Evolutionary conservation across 1,139 yeast species (phyloP), one percentile per base, ranked within the genome.

Genomic region (Kazachstania sp.): DNA sequence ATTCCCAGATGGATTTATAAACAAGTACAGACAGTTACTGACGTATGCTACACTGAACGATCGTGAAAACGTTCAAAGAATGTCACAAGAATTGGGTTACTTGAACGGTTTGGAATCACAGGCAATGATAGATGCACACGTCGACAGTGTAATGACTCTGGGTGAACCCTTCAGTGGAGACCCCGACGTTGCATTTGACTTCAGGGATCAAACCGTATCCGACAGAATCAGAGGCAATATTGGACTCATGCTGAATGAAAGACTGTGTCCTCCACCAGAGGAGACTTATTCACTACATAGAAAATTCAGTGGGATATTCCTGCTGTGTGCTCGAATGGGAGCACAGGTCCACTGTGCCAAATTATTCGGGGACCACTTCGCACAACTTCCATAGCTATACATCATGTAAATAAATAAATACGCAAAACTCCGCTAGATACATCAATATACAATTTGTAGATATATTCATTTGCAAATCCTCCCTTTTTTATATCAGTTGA

Each of bases 231-330:
- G 95, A 56, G 82, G 77, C 1, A 87, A 88, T 58, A 86, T 92
- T 56, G 81, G 88, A 3, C 71, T 88, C 45, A 90, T 92, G 98
- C 74, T 92, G 55, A 78, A 83, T 53, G 96, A 94, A 66, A 78
- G 99, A 56, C 72, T 92, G 52, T 79, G 96, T 4, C 97, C 98
- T 4, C 99, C 98, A 4, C 99, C 99, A 3, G 97, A 92, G 64
- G 98, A 92, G 65, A 92, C 98, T 0, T 92, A 92, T 65, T 86
- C 95, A 8, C 72, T 94, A 58, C 98, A 92, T 66, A 76, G 99
- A 60, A 92, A 94, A 61, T 79, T 92, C 62, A 85, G 95, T 63
- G 98, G 99, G 11, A 95, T 94, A 1, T 94, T 86, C 61, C 72
- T 92, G 54, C 73, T 92, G 48, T 92, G 98, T 70, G 86, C 97